Conservation (phyloP, 164 flowering plant genomes). For the Dillenia suffruticosa region DNA sequence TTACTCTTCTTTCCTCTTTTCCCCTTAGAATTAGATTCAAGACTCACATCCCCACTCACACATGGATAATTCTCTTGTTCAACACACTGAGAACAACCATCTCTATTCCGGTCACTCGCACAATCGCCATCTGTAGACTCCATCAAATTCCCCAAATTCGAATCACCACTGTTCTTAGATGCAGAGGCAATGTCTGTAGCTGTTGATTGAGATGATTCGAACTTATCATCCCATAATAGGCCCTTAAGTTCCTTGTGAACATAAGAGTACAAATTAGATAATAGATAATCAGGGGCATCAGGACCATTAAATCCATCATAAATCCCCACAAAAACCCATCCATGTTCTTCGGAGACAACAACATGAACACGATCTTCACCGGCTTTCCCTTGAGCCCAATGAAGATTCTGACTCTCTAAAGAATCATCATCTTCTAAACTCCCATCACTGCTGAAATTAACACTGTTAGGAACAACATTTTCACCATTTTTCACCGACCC, state of each 20-base stretch:
- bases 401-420: constrained; percentile 34
- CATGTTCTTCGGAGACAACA: constrained; percentile 39
- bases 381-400: constrained; percentile 44
- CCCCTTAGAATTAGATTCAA: constrained; percentile 15
- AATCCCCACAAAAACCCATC: constrained; percentile 57
- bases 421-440: constrained; percentile 38
- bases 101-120: constrained; percentile 13
- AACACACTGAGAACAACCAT: constrained; percentile 24
- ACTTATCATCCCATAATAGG: constrained; percentile 44
- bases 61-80: constrained; percentile 34
- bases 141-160: no score
- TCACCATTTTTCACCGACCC: constrained; percentile 23
- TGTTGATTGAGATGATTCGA: constrained; percentile 5
- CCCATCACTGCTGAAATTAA: constrained; percentile 37
- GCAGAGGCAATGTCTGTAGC: no score
- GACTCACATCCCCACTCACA: constrained; percentile 15
- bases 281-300: constrained; percentile 62
- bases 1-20: constrained; percentile 22
- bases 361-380: constrained; percentile 47
- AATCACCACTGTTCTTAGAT: no score
- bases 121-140: no score
- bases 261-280: constrained; percentile 44
- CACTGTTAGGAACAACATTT: constrained; percentile 21
- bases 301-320: constrained; percentile 51
- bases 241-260: constrained; percentile 62